Conservation (phyloP, 2,329 filamentous ascomycete genomes). For the Cordyceps farinosa region DNA sequence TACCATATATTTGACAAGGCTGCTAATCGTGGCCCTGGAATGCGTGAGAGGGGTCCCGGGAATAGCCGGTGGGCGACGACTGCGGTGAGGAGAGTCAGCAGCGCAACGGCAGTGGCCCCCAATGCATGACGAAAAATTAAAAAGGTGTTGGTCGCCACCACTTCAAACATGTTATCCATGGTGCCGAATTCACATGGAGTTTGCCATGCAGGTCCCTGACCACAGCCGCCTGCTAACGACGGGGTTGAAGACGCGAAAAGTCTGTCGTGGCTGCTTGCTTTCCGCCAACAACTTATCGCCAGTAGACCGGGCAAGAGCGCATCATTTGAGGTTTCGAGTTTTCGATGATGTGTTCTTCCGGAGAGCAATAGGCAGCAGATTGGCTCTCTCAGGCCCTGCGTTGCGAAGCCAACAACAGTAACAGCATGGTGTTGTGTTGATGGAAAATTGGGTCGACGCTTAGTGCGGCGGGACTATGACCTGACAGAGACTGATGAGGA, state of each 20-base stretch:
- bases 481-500: not conserved
- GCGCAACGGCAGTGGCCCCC: not conserved
- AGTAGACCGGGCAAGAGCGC: not conserved
- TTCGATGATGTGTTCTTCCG: not conserved
- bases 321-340: not conserved
- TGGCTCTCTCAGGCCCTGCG: too few species aligned
- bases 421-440: not conserved
- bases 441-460: conserved; percentile 1
- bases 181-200: not conserved
- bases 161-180: not conserved
- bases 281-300: not conserved
- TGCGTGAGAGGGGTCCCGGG: conserved; percentile 41
- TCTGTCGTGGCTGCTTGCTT: not conserved
- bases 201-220: not conserved
- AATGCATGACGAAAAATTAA: not conserved
- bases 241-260: not conserved
- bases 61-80: conserved; percentile 36
- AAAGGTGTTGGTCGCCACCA: not conserved
- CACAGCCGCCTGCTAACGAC: not conserved
- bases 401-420: not conserved
- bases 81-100: not conserved
- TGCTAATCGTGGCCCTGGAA: conserved; percentile 47
- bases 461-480: not conserved
- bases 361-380: not conserved
- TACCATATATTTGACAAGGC: conserved; percentile 48